Evolutionary conservation across 2,329 filamentous ascomycete species (phyloP).

Genomic region (Penicillium digitatum): DNA sequence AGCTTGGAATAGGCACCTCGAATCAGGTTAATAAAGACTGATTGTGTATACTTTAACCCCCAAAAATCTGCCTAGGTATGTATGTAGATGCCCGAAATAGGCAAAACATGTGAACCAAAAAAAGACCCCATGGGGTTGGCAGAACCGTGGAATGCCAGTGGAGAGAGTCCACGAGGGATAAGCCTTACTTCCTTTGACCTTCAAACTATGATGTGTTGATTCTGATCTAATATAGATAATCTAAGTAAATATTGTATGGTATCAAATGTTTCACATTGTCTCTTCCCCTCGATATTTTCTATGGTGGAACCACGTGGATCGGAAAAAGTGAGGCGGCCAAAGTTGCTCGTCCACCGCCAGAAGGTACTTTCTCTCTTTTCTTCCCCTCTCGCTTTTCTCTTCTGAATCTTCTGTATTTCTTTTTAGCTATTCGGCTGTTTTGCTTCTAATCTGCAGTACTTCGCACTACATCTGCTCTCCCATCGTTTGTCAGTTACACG

Average conservation of each 20-base stretch:
- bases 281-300: neutral
- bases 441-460: neutral
- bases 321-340: conserved; percentile 25
- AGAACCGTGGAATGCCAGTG: conserved; percentile 28
- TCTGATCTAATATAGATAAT: neutral
- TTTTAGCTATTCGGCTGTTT: neutral
- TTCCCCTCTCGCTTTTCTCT: conserved; percentile 4
- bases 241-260: neutral
- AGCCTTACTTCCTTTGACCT: neutral
- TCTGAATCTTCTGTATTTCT: neutral
- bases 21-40: conserved; percentile 1
- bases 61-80: no score
- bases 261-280: neutral
- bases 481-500: neutral
- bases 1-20: neutral
- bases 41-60: neutral
- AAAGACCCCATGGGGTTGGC: conserved; percentile 14
- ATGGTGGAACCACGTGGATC: conserved; percentile 22
- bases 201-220: neutral
- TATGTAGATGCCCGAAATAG: conserved; percentile 15
- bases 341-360: conserved; percentile 23
- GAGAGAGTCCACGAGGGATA: conserved; percentile 21
- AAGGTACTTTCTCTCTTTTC: conserved; percentile 14
- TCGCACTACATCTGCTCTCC: neutral
- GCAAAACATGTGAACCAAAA: conserved; percentile 1